Evolutionary conservation across 306 rosid genomes (phyloP).

Genomic region (Cicer judaicum): DNA sequence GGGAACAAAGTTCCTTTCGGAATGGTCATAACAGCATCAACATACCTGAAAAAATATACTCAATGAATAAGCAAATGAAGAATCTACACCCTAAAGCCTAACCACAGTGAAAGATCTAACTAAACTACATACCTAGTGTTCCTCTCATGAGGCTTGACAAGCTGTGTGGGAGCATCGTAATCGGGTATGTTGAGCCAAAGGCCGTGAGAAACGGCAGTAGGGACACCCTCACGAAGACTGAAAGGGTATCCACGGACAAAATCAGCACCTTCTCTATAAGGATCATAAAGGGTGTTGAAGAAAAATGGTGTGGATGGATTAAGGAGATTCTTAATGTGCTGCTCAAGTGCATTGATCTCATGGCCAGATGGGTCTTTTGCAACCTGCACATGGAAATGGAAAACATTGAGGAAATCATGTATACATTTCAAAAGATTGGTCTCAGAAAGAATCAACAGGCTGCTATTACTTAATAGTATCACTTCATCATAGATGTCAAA

Average conservation of each 20-base stretch:
- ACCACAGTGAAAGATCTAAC: neutral
- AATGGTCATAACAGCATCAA: constrained; percentile 82
- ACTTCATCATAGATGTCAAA: neutral
- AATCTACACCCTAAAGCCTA: neutral
- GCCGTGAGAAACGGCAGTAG: constrained; percentile 84
- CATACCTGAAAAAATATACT: constrained; percentile 57
- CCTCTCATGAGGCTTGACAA: constrained; percentile 86
- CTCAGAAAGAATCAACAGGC: neutral
- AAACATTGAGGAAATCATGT: constrained; percentile 32
- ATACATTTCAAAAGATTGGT: neutral
- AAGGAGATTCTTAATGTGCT: constrained; percentile 82
- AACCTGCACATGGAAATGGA: constrained; percentile 55
- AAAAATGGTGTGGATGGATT: constrained; percentile 74
- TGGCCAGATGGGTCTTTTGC: constrained; percentile 84
- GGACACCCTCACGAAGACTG: constrained; percentile 77
- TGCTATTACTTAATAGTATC: neutral
- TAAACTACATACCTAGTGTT: constrained; percentile 59
- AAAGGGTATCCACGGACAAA: constrained; percentile 92
- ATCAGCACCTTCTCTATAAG: constrained; percentile 84
- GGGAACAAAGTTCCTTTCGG: constrained; percentile 88
- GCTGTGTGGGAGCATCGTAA: constrained; percentile 93
- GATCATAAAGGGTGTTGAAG: constrained; percentile 92
- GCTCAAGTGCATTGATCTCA: constrained; percentile 86
- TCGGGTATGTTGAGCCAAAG: constrained; percentile 95
- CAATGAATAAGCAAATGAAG: constrained; percentile 1